phyloP scores from a whole-genome alignment of 2,329 filamentous ascomycete species.

The Aspergillus floridensis region DNA sequence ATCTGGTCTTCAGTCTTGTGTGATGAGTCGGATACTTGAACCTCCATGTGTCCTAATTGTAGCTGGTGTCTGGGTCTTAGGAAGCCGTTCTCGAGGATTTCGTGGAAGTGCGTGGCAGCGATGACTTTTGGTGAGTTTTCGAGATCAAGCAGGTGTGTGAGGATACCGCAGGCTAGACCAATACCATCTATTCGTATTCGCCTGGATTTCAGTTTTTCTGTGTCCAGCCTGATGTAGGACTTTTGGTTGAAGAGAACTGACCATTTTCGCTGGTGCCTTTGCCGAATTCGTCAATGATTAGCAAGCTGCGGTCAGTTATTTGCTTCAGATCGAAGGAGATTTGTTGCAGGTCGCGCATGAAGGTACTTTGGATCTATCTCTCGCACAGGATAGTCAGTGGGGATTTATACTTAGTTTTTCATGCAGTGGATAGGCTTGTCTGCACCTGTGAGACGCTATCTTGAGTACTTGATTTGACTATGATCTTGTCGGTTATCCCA shows the following conservation, averaged over 20 bases:
- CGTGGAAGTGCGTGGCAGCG: slow-evolving; percentile 63
- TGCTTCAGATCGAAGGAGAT: slow-evolving; percentile 72
- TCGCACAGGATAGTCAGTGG: neutral
- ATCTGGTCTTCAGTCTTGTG: slow-evolving; percentile 52
- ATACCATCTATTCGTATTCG: slow-evolving; percentile 53
- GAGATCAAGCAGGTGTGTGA: slow-evolving; percentile 55
- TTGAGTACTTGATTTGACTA: slow-evolving; percentile 78
- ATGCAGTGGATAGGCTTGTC: neutral
- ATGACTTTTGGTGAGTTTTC: slow-evolving; percentile 57
- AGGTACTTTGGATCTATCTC: slow-evolving; percentile 58
- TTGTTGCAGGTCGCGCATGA: slow-evolving; percentile 84
- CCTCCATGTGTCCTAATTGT: slow-evolving; percentile 60
- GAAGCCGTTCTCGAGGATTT: slow-evolving; percentile 53
- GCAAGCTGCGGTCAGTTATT: slow-evolving; percentile 70
- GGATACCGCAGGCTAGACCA: slow-evolving; percentile 61
- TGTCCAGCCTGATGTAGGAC: neutral
- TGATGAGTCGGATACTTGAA: slow-evolving; percentile 43
- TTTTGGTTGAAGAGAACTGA: slow-evolving; percentile 17
- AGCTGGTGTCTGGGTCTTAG: slow-evolving; percentile 47
- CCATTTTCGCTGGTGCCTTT: slow-evolving; percentile 63
- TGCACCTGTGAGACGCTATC: slow-evolving; percentile 61
- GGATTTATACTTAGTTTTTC: neutral
- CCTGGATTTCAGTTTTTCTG: no score
- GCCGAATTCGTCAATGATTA: slow-evolving; percentile 92
- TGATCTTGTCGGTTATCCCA: slow-evolving; percentile 86